Base-by-base conservation (phyloP, 106 monocot genomes). In the Agapanthus africanus region DNA sequence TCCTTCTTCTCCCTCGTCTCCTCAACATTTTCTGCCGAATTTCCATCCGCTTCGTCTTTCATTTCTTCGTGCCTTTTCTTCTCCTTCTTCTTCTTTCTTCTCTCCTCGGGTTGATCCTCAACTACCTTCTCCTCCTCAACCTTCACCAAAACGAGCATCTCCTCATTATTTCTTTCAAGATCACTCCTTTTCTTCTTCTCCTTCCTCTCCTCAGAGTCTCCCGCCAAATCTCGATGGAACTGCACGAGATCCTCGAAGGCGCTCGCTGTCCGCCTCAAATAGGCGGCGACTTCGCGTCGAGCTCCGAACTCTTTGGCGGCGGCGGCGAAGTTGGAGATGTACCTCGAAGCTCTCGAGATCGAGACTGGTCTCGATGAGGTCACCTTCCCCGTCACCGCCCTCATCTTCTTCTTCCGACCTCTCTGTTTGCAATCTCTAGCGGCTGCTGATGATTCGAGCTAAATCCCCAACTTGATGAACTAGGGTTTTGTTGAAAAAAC, bases 191-290 rank as follows among this genome's bases (percentile, higher is more conserved):
- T 70, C 54, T 38, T 66, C 41, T 52, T 40, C 54, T 30, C 42
- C 54, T 30, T 66, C 42, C 51, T 38, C n/a, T n/a, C n/a, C n/a
- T n/a, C n/a, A n/a, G n/a, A n/a, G n/a, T n/a, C n/a, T n/a, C n/a
- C n/a, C n/a, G n/a, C n/a, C 59, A 72, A 38, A 38, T 81, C 72
- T 0, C 57, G 50, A 47, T 80, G 77, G 54, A 80, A 60, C 23
- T 38, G 36, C 1, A 76, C 75, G 42, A 84, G 78, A 37, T 84
- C 88, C 0, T 73, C 71, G 44, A 84, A 74, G 33, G 84, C 88
- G 19, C 30, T 57, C 18, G 67, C 54, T 7, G 84, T 41, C 34
- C 74, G 83, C 27, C 54, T 59, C 31, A 88, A 32, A 73, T 81
- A 88, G 16, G 78, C 74, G 5, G 73, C 47, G 71, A 71, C 56